A percentile compares a stretch with the other conserved stretches of the same genome.
These are phyloP conservation scores for Fusarium pseudocircinatum DNA, from an alignment of 2,329 filamentous ascomycete species.

Conservation along the genomic window DNA sequence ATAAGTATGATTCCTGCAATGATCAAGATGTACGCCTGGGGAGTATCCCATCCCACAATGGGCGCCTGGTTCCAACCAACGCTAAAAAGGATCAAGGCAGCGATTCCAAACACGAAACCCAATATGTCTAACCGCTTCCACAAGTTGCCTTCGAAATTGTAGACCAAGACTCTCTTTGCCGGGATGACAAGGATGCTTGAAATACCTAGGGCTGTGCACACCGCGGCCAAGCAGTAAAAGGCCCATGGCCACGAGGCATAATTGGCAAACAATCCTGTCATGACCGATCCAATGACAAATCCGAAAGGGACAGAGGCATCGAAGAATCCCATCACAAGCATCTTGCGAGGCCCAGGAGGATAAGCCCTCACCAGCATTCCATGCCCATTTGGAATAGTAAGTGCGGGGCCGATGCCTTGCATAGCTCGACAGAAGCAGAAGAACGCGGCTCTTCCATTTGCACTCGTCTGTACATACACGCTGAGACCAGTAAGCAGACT, in stretches of 20 bases:
- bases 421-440: slow-evolving; percentile 41
- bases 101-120: slow-evolving; percentile 20
- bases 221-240: slow-evolving; percentile 35
- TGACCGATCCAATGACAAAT: slow-evolving; percentile 39
- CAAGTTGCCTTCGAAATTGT: slow-evolving; percentile 38
- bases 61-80: slow-evolving; percentile 42
- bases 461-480: slow-evolving; percentile 22
- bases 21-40: slow-evolving; percentile 34
- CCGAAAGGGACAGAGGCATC: slow-evolving; percentile 38
- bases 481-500: slow-evolving; percentile 39
- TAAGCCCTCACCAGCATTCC: slow-evolving; percentile 38
- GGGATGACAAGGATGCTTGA: slow-evolving; percentile 39
- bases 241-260: slow-evolving; percentile 41
- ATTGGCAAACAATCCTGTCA: slow-evolving; percentile 37
- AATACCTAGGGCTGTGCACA: slow-evolving; percentile 33
- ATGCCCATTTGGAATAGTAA: slow-evolving; percentile 39
- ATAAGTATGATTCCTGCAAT: slow-evolving; percentile 26
- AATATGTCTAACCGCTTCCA: slow-evolving; percentile 39
- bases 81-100: slow-evolving; percentile 35
- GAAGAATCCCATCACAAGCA: slow-evolving; percentile 37
- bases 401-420: slow-evolving; percentile 40
- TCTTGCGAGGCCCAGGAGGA: slow-evolving; percentile 39
- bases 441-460: slow-evolving; percentile 23
- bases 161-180: slow-evolving; percentile 28
- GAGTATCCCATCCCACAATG: slow-evolving; percentile 25